These are phyloP conservation scores for Pseudogymnoascus sp. DNA, from an alignment of 2,329 filamentous ascomycete genomes.

Conservation along the genomic window DNA sequence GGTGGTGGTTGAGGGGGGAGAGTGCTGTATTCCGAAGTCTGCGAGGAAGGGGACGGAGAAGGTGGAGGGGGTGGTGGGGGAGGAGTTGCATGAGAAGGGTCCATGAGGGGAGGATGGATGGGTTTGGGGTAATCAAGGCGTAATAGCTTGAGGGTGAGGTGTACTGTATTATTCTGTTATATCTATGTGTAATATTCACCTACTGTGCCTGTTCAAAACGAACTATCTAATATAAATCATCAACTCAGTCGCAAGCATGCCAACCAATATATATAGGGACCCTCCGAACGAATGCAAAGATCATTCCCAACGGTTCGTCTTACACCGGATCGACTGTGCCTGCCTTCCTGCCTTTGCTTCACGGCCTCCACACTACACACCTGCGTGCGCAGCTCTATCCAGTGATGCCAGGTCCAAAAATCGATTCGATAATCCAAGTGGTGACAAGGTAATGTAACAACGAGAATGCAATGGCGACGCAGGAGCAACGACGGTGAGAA, in stretches of 20 bases:
- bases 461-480: background rate
- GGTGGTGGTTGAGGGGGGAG: slow-evolving; percentile 39
- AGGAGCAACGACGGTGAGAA: background rate
- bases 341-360: background rate
- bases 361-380: background rate
- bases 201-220: background rate
- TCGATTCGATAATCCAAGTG: background rate
- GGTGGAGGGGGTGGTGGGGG: background rate
- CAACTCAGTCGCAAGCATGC: background rate
- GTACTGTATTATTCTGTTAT: background rate
- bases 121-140: background rate
- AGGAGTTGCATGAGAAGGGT: slow-evolving; percentile 4
- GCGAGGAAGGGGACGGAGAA: background rate
- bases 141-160: background rate
- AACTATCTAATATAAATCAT: background rate
- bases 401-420: background rate
- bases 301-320: too few relatives aligned
- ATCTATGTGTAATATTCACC: background rate
- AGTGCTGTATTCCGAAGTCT: slow-evolving; percentile 46
- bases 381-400: background rate
- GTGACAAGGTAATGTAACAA: background rate
- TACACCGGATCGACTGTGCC: too few relatives aligned
- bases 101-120: background rate
- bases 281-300: too few relatives aligned
- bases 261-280: background rate